Percentiles rank a stretch among this genome's conserved stretches.
phyloP scores from a whole-genome alignment of 169 alveolate species.

The Theileria equi region DNA sequence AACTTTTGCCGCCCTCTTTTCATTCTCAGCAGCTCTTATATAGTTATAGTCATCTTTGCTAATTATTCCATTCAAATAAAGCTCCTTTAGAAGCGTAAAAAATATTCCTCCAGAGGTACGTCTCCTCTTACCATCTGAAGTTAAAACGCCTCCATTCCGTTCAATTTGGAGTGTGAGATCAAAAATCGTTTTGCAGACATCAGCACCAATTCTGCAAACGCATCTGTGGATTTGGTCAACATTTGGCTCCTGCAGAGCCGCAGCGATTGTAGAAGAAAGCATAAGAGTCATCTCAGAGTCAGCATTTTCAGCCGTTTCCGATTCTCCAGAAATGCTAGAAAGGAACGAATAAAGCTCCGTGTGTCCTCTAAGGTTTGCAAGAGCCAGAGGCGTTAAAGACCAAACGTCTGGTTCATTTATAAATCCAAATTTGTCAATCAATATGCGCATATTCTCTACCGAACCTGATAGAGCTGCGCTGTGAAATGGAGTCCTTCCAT shows the following conservation, averaged over 20 bases:
- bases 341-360: constrained; percentile 49
- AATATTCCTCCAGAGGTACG: constrained; percentile 87
- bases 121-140: constrained; percentile 80
- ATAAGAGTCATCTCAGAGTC: constrained; percentile 65
- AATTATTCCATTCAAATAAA: constrained; percentile 75
- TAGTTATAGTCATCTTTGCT: constrained; percentile 80
- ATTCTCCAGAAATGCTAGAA: too few species aligned
- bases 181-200: constrained; percentile 69
- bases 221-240: constrained; percentile 75
- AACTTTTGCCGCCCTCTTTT: constrained; percentile 73
- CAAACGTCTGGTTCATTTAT: constrained; percentile 72
- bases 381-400: constrained; percentile 77
- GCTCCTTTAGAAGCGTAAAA: constrained; percentile 78
- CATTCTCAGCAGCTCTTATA: constrained; percentile 81
- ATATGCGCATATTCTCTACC: constrained; percentile 71
- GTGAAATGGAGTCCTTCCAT: constrained; percentile 85
- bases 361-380: constrained; percentile 70
- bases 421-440: constrained; percentile 72
- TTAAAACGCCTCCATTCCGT: constrained; percentile 81
- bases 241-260: constrained; percentile 79
- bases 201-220: constrained; percentile 76
- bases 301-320: too few species aligned
- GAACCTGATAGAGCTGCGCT: constrained; percentile 84
- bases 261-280: constrained; percentile 77
- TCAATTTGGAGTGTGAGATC: constrained; percentile 79